Base-by-base conservation (phyloP, 2,329 filamentous ascomycete species). In the Beauveria brongniartii region DNA sequence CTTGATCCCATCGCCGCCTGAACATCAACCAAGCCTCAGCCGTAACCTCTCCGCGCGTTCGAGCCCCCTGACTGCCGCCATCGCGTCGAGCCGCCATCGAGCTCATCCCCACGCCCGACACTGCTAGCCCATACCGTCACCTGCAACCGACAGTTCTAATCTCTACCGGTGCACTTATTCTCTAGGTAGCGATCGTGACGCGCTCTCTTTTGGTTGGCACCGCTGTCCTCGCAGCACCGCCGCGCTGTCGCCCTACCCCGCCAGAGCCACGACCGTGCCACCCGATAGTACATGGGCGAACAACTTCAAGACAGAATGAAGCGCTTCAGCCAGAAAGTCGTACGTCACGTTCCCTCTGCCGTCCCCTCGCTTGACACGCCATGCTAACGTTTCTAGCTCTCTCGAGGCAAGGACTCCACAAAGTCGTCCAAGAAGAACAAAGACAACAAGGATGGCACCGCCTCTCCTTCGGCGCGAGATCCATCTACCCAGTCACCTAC, bases 301-400 rank as follows among this genome's bases (percentile, higher is more conserved):
- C 59, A 55, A 48, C 44, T 61, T 9, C 69, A 69, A 66, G 77
- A 76, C 77, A 89, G 83, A 78, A 97, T 97, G 93, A 97, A 96
- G 82, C 90, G 91, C 75, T 96, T 97, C 78, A 90, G 92, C 79
- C 91, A 96, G 82, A 91, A 90, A 89, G 92, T 97, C 82, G 92
- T 96, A 86, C 83, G 90, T 86, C 50, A 12, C 18, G 22, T 10
- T 16, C 8, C 14, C 18, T 44, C 18, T 47, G 41, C 9, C 22
- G 8, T 10, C 64, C 61, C 63, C 47, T 63, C 43, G 18, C 47
- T 64, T 66, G 58, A 48, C 12, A 34, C 20, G 22, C 46, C 30
- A 47, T 28, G 24, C 57, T 59, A 54, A 50, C 44, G 54, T 30
- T 60, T 26, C 73, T 83, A 97, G 91, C 90, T 97, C 80, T 94